Conservation (phyloP, 495 filamentous ascomycete species). For the Lichina pygmaea region DNA sequence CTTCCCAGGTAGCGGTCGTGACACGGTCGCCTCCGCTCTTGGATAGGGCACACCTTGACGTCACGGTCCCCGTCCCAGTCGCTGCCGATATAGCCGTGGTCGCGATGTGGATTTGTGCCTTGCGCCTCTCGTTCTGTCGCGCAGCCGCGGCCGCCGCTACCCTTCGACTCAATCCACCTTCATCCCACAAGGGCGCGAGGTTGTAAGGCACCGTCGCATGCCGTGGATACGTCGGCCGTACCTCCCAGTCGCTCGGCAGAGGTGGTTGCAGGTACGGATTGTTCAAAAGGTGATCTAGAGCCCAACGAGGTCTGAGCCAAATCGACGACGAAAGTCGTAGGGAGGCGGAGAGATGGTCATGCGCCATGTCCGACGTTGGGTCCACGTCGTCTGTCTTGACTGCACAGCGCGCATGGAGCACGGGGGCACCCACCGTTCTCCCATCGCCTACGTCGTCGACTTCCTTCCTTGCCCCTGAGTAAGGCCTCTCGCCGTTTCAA, state of each 20-base stretch:
- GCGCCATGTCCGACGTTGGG: neutral
- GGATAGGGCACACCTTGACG: no score
- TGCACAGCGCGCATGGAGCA: neutral
- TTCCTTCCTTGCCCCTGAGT: slow-evolving; percentile 84
- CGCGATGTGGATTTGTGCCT: slow-evolving; percentile 3
- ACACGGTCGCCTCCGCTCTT: neutral
- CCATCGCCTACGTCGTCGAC: slow-evolving; percentile 63
- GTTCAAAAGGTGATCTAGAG: slow-evolving; percentile 51
- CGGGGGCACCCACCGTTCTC: slow-evolving; percentile 50
- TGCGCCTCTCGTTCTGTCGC: slow-evolving; percentile 10
- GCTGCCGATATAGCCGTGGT: slow-evolving; percentile 4
- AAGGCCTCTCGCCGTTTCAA: slow-evolving; percentile 46
- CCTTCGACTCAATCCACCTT: slow-evolving; percentile 21
- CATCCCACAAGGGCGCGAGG: slow-evolving; percentile 70
- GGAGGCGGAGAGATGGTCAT: neutral
- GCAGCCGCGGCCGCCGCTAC: slow-evolving; percentile 17
- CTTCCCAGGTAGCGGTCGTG: slow-evolving; percentile 11
- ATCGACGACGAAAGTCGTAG: neutral
- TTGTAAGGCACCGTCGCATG: slow-evolving; percentile 60
- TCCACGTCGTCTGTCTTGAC: neutral
- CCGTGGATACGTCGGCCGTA: slow-evolving; percentile 50
- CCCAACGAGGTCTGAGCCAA: neutral
- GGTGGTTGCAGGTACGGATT: slow-evolving; percentile 76
- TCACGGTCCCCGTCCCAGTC: slow-evolving; percentile 10
- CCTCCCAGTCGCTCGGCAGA: slow-evolving; percentile 50